These are phyloP conservation scores for Tuber melanosporum DNA, from an alignment of 495 filamentous ascomycete species.

Conservation along the genomic window DNA sequence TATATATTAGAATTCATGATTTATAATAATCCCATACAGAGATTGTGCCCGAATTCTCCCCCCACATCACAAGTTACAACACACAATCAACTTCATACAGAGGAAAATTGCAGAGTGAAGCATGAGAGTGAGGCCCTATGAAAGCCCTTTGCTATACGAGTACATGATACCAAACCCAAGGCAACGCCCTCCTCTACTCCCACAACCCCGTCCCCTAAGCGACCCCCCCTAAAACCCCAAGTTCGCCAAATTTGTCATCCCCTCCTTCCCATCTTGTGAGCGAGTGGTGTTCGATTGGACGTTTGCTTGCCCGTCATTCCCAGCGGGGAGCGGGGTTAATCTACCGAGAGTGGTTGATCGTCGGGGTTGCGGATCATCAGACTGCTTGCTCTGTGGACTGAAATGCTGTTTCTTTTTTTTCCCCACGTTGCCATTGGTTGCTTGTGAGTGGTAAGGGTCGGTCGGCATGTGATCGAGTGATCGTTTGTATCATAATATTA, in stretches of 20 bases:
- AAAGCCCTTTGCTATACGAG: neutral
- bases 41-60: neutral
- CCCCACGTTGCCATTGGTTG: neutral
- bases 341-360: neutral
- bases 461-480: neutral
- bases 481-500: neutral
- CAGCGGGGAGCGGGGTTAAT: neutral
- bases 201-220: neutral
- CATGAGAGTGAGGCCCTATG: neutral
- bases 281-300: neutral
- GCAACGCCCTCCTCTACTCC: neutral
- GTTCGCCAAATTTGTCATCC: neutral
- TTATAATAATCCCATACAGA: neutral
- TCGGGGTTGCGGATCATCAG: neutral
- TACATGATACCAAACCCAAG: neutral
- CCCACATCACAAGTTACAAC: neutral
- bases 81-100: neutral
- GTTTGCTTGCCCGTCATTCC: neutral
- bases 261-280: neutral
- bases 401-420: neutral
- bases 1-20: neutral
- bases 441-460: neutral
- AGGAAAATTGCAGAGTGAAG: neutral
- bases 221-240: neutral
- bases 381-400: neutral